Evolutionary conservation across 306 rosid genomes (phyloP), one percentile per base, ranked within the genome.

Genomic region (Castanospermum australe): DNA sequence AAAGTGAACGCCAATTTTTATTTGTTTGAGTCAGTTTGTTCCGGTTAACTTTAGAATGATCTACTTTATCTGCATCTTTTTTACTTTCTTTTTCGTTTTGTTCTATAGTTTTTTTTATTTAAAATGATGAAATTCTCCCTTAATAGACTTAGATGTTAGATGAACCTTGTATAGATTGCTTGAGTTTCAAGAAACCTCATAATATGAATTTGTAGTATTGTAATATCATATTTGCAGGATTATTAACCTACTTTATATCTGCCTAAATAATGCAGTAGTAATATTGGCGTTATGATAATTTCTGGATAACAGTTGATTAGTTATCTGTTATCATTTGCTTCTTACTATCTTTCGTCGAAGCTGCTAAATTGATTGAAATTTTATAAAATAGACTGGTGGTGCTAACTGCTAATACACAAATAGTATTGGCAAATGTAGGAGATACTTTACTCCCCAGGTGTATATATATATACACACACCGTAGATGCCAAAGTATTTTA

Each of bases 81-180:
- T 70, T 25, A 0, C 1, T 35, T 11, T 32, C 45, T 15, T 72
- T 66, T 20, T 39, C 32, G 12, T 25, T 47, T 72, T 61, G 21
- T 35, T 65, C 69, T 64, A 8, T 48, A 24, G 22, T 47, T 20
- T 65, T 48, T 5, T 59, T n/a, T 18, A 41, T 73, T 63, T 67
- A 22, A 38, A 79, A 9, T 38, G 60, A 63, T 86, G 79, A 67
- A 51, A 50, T 86, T 67, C 51, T 72, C 28, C 61, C 75, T 57
- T 21, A 24, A 77, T 60, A 76, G 57, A 45, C 71, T 50, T 72
- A 60, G 55, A 67, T 12, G 55, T 42, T 38, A 6, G 86, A 77
- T 30, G 80, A 81, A 77, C 80, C 57, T 73, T 81, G 80, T 85
- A 81, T 60, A 85, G 80, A 77, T 36, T 78, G 80, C 45, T 73